These are phyloP conservation scores for Psilocybe cubensis DNA, from an alignment of 768 basidiomycete species.

Conservation along the genomic window DNA sequence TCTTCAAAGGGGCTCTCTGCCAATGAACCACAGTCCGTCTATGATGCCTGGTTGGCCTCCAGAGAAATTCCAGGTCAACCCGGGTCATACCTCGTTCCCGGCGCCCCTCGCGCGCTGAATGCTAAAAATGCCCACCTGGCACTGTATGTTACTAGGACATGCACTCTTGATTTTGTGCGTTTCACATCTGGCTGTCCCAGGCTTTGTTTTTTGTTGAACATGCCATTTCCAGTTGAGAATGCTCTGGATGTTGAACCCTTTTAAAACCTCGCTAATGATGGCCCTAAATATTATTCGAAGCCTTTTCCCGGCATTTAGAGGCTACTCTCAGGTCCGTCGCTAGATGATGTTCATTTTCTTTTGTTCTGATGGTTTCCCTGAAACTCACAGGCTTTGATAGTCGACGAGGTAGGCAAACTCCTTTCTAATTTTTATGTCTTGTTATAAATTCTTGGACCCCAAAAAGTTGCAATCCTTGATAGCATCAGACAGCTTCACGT, in stretches of 20 bases:
- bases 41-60: slow-evolving; percentile 64
- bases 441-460: slow-evolving; percentile 18
- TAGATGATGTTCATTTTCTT: slow-evolving; percentile 8
- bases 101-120: slow-evolving; percentile 69
- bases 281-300: slow-evolving; percentile 72
- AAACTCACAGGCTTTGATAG: slow-evolving; percentile 63
- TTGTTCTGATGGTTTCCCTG: slow-evolving; percentile 21
- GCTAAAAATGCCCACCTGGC: slow-evolving; percentile 61
- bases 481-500: slow-evolving; percentile 72
- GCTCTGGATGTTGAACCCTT: slow-evolving; percentile 60
- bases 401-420: slow-evolving; percentile 69
- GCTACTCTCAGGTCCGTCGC: slow-evolving; percentile 71
- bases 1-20: slow-evolving; percentile 19
- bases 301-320: slow-evolving; percentile 79
- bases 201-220: slow-evolving; percentile 7
- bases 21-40: slow-evolving; percentile 35
- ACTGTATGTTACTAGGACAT: slow-evolving; percentile 52
- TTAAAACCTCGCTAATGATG: slow-evolving; percentile 74
- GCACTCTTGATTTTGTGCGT: slow-evolving; percentile 57
- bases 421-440: slow-evolving; percentile 15
- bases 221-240: slow-evolving; percentile 37
- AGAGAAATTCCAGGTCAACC: slow-evolving; percentile 51
- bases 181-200: neutral
- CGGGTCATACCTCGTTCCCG: slow-evolving; percentile 57
- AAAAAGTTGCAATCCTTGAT: slow-evolving; percentile 70